Evolutionary conservation across 2,329 filamentous ascomycete species (phyloP).

Genomic region (Ophiostoma piceae): DNA sequence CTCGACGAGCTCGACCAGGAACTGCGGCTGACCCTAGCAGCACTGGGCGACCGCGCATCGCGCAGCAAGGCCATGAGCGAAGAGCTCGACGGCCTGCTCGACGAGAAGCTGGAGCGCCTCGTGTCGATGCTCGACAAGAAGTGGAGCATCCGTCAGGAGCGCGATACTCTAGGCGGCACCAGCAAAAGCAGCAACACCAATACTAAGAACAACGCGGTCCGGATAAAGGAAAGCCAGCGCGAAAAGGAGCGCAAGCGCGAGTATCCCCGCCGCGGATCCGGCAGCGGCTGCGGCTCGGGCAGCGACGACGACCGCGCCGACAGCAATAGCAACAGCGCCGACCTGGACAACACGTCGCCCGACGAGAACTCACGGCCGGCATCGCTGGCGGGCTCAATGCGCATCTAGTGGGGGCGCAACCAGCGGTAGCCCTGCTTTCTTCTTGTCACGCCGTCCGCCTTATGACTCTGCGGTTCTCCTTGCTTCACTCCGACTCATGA

Average conservation of each 20-base stretch:
- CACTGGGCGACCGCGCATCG: conserved; percentile 53
- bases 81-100: conserved; percentile 59
- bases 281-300: conserved; percentile 9
- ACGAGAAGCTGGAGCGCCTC: conserved; percentile 69
- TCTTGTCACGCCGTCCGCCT: neutral
- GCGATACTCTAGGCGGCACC: neutral
- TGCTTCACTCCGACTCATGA: neutral
- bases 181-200: neutral
- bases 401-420: conserved; percentile 13
- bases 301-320: conserved; percentile 15
- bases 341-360: conserved; percentile 25
- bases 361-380: conserved; percentile 24
- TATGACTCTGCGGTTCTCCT: neutral
- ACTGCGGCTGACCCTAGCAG: conserved; percentile 56
- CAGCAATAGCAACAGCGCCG: conserved; percentile 15
- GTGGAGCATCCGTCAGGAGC: conserved; percentile 43
- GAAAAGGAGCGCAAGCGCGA: conserved; percentile 16
- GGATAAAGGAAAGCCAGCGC: conserved; percentile 4
- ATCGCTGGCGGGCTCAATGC: conserved; percentile 19
- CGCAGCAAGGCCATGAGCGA: conserved; percentile 51
- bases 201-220: neutral
- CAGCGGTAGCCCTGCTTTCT: neutral
- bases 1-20: conserved; percentile 62
- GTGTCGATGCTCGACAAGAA: conserved; percentile 69
- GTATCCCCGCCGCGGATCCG: conserved; percentile 10